These are phyloP conservation scores for Colletotrichum musae DNA, from an alignment of 2,329 filamentous ascomycete genomes.

Conservation along the genomic window DNA sequence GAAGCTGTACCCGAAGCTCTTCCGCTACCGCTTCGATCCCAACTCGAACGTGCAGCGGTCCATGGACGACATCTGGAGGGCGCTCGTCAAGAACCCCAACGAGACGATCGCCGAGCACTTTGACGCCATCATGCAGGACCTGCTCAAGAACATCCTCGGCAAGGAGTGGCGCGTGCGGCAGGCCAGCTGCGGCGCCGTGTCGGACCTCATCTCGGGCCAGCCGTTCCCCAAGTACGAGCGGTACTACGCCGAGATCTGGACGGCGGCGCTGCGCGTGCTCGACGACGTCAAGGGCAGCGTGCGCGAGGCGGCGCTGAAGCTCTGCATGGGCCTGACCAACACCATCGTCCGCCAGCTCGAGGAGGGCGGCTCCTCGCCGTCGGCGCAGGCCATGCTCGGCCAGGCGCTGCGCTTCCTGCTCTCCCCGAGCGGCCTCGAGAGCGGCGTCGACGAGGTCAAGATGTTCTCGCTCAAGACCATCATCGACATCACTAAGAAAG, in stretches of 20 bases:
- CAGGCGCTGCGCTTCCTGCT: conserved; percentile 92
- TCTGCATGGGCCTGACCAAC: conserved; percentile 88
- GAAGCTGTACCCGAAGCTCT: conserved; percentile 95
- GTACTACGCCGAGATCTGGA: conserved; percentile 89
- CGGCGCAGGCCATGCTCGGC: conserved; percentile 84
- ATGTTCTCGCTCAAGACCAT: conserved; percentile 86
- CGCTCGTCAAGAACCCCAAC: conserved; percentile 90
- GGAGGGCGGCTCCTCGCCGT: conserved; percentile 78
- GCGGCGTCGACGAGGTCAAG: conserved; percentile 88
- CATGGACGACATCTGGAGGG: conserved; percentile 98
- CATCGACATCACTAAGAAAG: conserved; percentile 90
- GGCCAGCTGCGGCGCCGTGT: conserved; percentile 91
- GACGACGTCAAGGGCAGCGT: conserved; percentile 98
- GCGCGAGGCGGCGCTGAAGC: conserved; percentile 81
- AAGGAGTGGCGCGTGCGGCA: conserved; percentile 95
- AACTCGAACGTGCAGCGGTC: conserved; percentile 93
- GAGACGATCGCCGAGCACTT: conserved; percentile 85
- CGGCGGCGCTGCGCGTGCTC: conserved; percentile 87
- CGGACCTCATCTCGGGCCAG: conserved; percentile 87
- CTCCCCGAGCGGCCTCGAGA: conserved; percentile 91
- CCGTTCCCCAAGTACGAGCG: conserved; percentile 83
- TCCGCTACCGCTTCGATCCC: conserved; percentile 94
- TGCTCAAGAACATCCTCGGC: conserved; percentile 87
- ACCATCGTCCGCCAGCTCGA: conserved; percentile 89
- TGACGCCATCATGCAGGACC: conserved; percentile 88